phyloP scores from a whole-genome alignment of 331 rosid species.

The Quercus lobata region DNA sequence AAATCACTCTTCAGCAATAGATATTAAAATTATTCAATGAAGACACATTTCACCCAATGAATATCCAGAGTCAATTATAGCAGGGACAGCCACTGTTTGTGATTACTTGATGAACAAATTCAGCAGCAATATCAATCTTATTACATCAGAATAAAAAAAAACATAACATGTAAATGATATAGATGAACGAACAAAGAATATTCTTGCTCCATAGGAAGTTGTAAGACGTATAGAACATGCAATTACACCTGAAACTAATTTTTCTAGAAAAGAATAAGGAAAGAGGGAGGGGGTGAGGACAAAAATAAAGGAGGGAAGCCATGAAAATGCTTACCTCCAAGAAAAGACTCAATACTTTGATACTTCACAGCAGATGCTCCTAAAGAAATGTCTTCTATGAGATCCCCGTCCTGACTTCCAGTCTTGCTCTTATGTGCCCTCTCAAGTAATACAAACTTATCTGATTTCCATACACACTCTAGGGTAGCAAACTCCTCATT shows the following conservation, averaged over 20 bases:
- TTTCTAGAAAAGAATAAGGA: neutral
- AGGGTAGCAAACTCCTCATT: slow-evolving; percentile 50
- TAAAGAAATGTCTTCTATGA: slow-evolving; percentile 24
- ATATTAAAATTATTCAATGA: neutral
- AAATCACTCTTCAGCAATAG: neutral
- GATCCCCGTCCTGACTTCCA: slow-evolving; percentile 34
- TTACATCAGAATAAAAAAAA: neutral
- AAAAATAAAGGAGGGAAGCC: neutral
- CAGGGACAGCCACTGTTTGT: neutral
- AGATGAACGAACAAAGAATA: neutral
- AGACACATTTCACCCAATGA: neutral
- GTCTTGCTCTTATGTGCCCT: slow-evolving; percentile 28
- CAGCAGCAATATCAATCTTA: neutral
- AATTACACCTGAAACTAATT: slow-evolving; percentile 1
- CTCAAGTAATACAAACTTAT: slow-evolving; percentile 62
- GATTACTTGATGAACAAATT: neutral
- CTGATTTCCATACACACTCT: slow-evolving; percentile 68
- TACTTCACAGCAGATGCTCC: slow-evolving; percentile 47
- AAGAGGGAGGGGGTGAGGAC: neutral
- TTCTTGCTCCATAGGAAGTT: neutral
- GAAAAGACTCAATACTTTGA: slow-evolving; percentile 37
- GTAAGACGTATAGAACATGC: neutral
- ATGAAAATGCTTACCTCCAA: slow-evolving; percentile 49
- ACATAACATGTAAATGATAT: neutral
- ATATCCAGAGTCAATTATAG: neutral